These are phyloP conservation scores for Wickerhamiella brachini DNA, from an alignment of 805 yeast genomes.

Conservation along the genomic window DNA sequence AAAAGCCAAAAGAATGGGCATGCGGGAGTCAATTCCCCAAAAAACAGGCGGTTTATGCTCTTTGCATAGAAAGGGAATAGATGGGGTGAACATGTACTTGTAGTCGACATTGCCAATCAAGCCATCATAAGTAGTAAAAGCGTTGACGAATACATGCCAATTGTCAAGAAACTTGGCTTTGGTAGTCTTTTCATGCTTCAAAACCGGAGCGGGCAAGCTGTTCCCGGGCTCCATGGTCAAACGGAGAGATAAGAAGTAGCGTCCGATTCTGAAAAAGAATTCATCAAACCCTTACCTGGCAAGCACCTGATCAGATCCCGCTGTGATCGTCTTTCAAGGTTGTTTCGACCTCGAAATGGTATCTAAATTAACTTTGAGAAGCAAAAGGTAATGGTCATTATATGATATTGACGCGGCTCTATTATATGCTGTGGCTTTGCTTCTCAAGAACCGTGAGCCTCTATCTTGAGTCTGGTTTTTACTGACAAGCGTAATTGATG, in stretches of 20 bases:
- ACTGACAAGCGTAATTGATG: too few relatives aligned
- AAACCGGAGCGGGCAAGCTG: not conserved
- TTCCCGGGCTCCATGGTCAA: not conserved
- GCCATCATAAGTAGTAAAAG: conserved; percentile 62
- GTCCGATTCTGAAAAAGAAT: not conserved
- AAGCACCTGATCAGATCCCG: too few relatives aligned
- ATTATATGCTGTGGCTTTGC: too few relatives aligned
- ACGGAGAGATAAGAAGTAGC: not conserved
- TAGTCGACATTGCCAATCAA: conserved; percentile 81
- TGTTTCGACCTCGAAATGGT: too few relatives aligned
- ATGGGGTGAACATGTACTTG: conserved; percentile 63
- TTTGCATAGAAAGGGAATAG: conserved; percentile 47
- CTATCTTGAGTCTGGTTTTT: too few relatives aligned
- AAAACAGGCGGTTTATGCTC: conserved; percentile 52
- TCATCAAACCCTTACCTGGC: not conserved
- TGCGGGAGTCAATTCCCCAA: conserved; percentile 63
- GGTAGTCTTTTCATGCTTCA: not conserved
- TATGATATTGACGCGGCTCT: too few relatives aligned
- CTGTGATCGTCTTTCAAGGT: too few relatives aligned
- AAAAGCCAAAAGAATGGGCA: conserved; percentile 66
- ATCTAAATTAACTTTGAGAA: too few relatives aligned
- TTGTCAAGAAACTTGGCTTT: not conserved
- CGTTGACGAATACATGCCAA: not conserved
- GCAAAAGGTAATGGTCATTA: too few relatives aligned
- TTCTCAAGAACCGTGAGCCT: too few relatives aligned